phyloP scores from a whole-genome alignment of 352 stramenopile species.

The Aphanomyces euteiches region DNA sequence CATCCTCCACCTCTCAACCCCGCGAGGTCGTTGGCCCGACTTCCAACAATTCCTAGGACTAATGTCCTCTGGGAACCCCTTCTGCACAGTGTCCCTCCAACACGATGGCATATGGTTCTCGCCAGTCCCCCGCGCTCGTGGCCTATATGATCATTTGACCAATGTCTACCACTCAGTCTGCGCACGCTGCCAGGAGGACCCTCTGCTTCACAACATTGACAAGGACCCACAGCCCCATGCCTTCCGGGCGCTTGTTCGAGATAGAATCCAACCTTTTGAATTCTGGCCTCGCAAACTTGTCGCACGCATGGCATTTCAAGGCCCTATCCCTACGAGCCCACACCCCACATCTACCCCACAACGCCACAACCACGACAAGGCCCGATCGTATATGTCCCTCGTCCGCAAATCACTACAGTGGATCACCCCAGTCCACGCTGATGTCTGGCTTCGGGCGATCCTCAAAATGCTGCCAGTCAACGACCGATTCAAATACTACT shows the following conservation, averaged over 20 bases:
- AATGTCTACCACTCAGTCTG: not conserved
- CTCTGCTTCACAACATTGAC: not conserved
- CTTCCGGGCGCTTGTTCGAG: not conserved
- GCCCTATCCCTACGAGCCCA: not conserved
- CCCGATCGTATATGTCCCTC: not conserved
- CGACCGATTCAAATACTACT: not conserved
- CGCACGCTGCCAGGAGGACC: no score
- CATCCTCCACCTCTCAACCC: not conserved
- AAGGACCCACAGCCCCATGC: not conserved
- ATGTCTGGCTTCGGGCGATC: slow-evolving; percentile 15
- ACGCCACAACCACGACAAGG: not conserved
- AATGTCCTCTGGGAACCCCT: not conserved
- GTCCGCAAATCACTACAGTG: not conserved
- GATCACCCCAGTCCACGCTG: slow-evolving; percentile 2
- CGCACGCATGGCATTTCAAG: not conserved
- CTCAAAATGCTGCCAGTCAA: not conserved
- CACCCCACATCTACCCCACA: not conserved
- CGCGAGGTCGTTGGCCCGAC: not conserved
- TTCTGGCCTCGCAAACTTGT: not conserved
- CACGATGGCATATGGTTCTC: not conserved
- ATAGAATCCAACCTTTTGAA: not conserved
- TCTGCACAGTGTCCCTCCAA: not conserved
- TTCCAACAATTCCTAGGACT: not conserved
- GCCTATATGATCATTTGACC: slow-evolving; percentile 1
- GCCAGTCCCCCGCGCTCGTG: no score